Percentiles rank a stretch among this genome's conserved stretches.
These are phyloP conservation scores for Omphalotus guepiniiformis DNA, from an alignment of 768 basidiomycete genomes.

Conservation along the genomic window DNA sequence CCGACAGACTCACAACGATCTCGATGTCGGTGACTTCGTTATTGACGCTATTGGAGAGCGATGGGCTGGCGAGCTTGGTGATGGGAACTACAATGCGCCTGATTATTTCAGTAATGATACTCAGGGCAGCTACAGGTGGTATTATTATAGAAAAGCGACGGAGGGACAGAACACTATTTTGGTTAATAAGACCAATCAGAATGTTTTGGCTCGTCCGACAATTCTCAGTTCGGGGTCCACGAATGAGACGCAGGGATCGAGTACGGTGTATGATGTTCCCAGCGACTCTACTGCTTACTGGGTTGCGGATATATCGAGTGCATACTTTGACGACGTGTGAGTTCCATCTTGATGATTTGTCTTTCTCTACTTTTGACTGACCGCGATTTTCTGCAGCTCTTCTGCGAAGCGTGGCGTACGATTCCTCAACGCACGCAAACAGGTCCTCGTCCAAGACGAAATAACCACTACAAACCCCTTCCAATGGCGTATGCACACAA, in stretches of 20 bases:
- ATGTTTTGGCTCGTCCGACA: conserved; percentile 62
- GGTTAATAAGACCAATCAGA: conserved; percentile 74
- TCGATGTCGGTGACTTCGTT: conserved; percentile 94
- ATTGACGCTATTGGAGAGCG: conserved; percentile 89
- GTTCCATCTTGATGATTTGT: conserved; percentile 67
- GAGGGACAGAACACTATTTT: conserved; percentile 96
- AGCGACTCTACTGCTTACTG: conserved; percentile 76
- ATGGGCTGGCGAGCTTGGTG: conserved; percentile 94
- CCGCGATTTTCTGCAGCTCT: conserved; percentile 33
- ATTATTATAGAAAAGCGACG: conserved; percentile 94
- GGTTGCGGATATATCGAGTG: conserved; percentile 69
- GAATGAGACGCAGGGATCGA: conserved; percentile 74
- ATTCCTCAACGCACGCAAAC: conserved; percentile 74
- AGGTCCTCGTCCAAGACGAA: conserved; percentile 93
- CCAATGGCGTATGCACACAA: conserved; percentile 95
- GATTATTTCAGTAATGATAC: conserved; percentile 76
- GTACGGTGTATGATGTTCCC: conserved; percentile 67
- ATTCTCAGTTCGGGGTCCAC: conserved; percentile 42
- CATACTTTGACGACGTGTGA: conserved; percentile 66
- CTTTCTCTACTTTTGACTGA: conserved; percentile 14
- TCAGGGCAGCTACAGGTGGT: conserved; percentile 73
- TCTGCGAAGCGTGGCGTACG: conserved; percentile 84
- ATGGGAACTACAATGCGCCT: conserved; percentile 69
- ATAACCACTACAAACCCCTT: conserved; percentile 55
- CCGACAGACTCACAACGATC: conserved; percentile 93